Evolutionary conservation across 805 yeast species (phyloP).

Genomic region (Lipomyces kockii): DNA sequence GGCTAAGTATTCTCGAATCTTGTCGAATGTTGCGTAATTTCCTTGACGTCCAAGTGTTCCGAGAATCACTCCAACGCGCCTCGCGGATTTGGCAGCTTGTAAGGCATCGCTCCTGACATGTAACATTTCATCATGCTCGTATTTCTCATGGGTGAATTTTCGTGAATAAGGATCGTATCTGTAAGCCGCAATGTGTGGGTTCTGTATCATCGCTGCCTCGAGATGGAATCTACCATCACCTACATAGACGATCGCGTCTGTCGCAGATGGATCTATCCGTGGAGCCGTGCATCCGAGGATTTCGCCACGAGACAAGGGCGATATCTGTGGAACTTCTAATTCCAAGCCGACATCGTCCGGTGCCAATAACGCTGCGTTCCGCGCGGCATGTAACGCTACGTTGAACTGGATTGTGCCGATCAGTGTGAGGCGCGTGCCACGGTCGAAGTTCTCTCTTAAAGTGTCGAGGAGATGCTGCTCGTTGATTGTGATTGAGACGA

Average conservation of each 20-base stretch:
- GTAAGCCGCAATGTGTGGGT: slow-evolving; percentile 88
- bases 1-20: slow-evolving; percentile 60
- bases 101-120: slow-evolving; percentile 76
- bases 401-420: slow-evolving; percentile 98
- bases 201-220: slow-evolving; percentile 96
- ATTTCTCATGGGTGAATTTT: slow-evolving; percentile 85
- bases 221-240: slow-evolving; percentile 97
- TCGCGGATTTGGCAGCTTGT: slow-evolving; percentile 53
- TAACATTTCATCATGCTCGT: slow-evolving; percentile 84
- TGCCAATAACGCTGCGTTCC: slow-evolving; percentile 54
- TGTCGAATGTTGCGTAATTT: slow-evolving; percentile 71
- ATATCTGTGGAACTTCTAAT: slow-evolving; percentile 84
- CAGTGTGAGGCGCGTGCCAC: slow-evolving; percentile 72
- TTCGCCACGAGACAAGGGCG: slow-evolving; percentile 93
- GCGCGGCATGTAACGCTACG: slow-evolving; percentile 84
- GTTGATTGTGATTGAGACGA: slow-evolving; percentile 91
- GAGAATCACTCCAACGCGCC: slow-evolving; percentile 78
- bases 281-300: slow-evolving; percentile 97
- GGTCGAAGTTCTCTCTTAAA: slow-evolving; percentile 65
- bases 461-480: slow-evolving; percentile 81
- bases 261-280: slow-evolving; percentile 53
- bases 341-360: slow-evolving; percentile 51
- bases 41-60: slow-evolving; percentile 98
- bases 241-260: slow-evolving; percentile 78
- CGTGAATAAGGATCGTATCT: slow-evolving; percentile 95